Base-by-base conservation (phyloP, 2,329 filamentous ascomycete genomes). In the Trichoderma afroharzianum region DNA sequence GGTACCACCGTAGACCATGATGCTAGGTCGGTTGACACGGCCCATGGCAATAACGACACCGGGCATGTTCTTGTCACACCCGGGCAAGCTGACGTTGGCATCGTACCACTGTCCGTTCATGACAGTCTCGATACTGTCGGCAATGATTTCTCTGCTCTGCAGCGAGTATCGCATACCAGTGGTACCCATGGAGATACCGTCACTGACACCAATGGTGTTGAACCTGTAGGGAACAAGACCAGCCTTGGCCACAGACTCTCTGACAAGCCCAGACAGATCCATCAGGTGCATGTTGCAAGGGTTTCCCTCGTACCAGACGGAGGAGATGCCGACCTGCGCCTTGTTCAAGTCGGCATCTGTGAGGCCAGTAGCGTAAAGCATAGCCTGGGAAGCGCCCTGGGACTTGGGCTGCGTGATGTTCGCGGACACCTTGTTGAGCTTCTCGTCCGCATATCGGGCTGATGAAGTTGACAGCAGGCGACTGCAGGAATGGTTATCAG, bases 1-100 rank as follows among this genome's bases (percentile, higher is more conserved):
- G 55, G 93, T 94, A 63, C 96, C 96, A 76, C 96, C 96, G 79
- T 99, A 99, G 33, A 99, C 93, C 96, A 99, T 99, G 80, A 99
- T 87, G 77, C 93, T 94, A 33, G 96, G 96, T 61, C 96, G 87
- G 85, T 99, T 98, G 75, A 98, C 90, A 76, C 96, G 90, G 47
- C 94, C 95, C 93, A 98, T 98, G 71, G 95, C 96, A 78, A 96
- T 96, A 77, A 94, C 84, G 14, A 96, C 93, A 82, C 93, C 93
- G 1, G 94, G 94, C 96, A 99, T 98, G 85, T 99, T 99, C 90
- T 99, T 99, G 88, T 99, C 96, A 83, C 96, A 99, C 63, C 96
- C 96, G 15, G 96, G 96, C 77, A 99, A 92, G 68, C 94, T 97
- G 80, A 99, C 92, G 83, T 98, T 98, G 76, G 91, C 95, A 82